Base-by-base conservation (phyloP, 2,329 filamentous ascomycete genomes). In the Exserohilum rostratum region DNA sequence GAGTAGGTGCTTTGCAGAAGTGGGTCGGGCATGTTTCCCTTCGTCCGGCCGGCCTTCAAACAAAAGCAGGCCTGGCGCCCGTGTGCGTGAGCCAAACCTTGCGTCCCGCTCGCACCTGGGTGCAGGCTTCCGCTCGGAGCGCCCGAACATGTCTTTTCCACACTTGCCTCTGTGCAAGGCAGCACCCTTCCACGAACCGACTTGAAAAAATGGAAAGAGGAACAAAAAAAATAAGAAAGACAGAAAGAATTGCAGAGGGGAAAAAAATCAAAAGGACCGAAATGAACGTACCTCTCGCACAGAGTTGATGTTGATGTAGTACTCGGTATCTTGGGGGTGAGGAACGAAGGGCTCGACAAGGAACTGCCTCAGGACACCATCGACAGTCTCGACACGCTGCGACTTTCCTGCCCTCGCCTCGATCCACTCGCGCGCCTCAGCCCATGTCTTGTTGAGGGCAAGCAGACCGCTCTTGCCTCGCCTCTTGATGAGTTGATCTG, bases 231-330 rank as follows among this genome's bases (percentile, higher is more conserved):
- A 15, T 48, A 38, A 58, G 34, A 49, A 37, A 20, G 31, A 11
- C 25, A 44, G 44, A 50, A 47, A 38, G 22, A 34, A 20, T 44
- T 47, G 31, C 57, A 38, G 48, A 33, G 22, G 38, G 10, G 27
- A 44, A 47, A 46, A 46, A 52, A 63, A 58, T n/a, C n/a, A 61
- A 60, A 58, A n/a, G 43, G 51, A 60, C 12, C 55, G 49, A 57
- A 58, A 63, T 27, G 57, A 59, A 87, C 92, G 87, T 88, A 98
- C 95, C 88, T 98, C 95, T 84, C 95, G 90, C 74, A 96, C 93
- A 62, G 95, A 98, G 87, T 97, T 95, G 84, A 99, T 99, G 88
- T 97, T 97, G 84, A 99, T 96, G 83, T 99, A 99, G 84, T 98
- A 98, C 82, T 99, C 95, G 64, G 93, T 97, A 78, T 92, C 89